Conservation (phyloP, 2,329 filamentous ascomycete species). For the Arthrobotrys megalospora region DNA sequence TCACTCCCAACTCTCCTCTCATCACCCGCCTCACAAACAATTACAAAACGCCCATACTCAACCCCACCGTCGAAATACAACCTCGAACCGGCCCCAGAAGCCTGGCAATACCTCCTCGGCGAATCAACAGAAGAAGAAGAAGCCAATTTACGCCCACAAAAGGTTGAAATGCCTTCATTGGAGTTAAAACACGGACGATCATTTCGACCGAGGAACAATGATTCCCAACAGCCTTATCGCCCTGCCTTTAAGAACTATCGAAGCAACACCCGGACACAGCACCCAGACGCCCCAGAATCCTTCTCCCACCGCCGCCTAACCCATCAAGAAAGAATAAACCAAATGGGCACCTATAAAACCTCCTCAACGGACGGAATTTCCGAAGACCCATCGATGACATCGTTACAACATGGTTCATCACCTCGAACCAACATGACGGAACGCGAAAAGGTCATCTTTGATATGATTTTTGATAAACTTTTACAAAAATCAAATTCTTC, state of each 20-base stretch:
- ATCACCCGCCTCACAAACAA: not conserved
- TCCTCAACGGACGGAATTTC: constrained; percentile 5
- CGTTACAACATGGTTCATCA: not conserved
- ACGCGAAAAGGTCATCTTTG: constrained; percentile 52
- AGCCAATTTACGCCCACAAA: not conserved
- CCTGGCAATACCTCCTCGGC: constrained; percentile 21
- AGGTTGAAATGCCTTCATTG: not conserved
- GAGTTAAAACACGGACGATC: not conserved
- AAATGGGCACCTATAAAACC: constrained; percentile 9
- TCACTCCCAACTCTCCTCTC: not conserved
- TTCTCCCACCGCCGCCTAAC: constrained; percentile 5
- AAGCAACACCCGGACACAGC: too few species aligned
- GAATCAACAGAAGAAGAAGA: constrained; percentile 29
- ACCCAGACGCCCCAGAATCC: not conserved
- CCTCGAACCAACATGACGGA: constrained; percentile 44
- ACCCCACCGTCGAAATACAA: constrained; percentile 19
- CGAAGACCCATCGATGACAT: constrained; percentile 18
- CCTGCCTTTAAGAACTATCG: not conserved
- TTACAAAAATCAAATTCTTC: constrained; percentile 21
- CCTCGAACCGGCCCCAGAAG: not conserved
- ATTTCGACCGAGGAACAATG: not conserved
- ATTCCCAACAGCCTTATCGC: not conserved
- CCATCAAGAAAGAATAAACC: not conserved
- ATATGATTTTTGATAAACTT: constrained; percentile 49
- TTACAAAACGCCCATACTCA: constrained; percentile 17